Base-by-base conservation (phyloP, 768 basidiomycete genomes). In the Amanita thiersii region DNA sequence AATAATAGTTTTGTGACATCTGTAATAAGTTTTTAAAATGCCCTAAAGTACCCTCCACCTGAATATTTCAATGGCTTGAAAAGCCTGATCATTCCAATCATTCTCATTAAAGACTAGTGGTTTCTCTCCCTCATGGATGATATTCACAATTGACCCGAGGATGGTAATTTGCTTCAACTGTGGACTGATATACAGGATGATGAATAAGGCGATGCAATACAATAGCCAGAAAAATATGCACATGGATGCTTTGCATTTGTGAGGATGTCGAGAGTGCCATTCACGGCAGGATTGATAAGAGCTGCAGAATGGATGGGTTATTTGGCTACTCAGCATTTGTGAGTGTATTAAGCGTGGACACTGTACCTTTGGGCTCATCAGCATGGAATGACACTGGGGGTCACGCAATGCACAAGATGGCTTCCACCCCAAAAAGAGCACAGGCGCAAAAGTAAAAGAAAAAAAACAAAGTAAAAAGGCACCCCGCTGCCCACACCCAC, bases 391-490 rank as follows among this genome's bases (percentile, higher is more conserved):
- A 61, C 51, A 78, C 69, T 1, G 84, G 83, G n/a, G 1, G 82
- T 83, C 0, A 81, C 82, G 2, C 69, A 75, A 52, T 86, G 86
- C 28, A 64, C 70, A 38, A n/a, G n/a, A 91, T 74, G 0, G 72
- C 87, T 45, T 86, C 79, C 5, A 89, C 77, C 1, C 72, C 85
- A n/a, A n/a, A n/a, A n/a, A n/a, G n/a, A n/a, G n/a, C n/a, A n/a
- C n/a, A n/a, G n/a, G n/a, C n/a, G n/a, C n/a, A n/a, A n/a, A n/a
- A n/a, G n/a, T n/a, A n/a, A n/a, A n/a, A n/a, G n/a, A n/a, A n/a
- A n/a, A n/a, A n/a, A n/a, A n/a, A n/a, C n/a, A n/a, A n/a, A n/a
- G n/a, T n/a, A n/a, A n/a, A n/a, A n/a, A n/a, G n/a, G n/a, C n/a
- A n/a, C n/a, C n/a, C n/a, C n/a, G n/a, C n/a, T n/a, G n/a, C n/a